These are phyloP conservation scores for Stereum hirsutum DNA, from an alignment of 1,284 basidiomycete species.

Conservation along the genomic window DNA sequence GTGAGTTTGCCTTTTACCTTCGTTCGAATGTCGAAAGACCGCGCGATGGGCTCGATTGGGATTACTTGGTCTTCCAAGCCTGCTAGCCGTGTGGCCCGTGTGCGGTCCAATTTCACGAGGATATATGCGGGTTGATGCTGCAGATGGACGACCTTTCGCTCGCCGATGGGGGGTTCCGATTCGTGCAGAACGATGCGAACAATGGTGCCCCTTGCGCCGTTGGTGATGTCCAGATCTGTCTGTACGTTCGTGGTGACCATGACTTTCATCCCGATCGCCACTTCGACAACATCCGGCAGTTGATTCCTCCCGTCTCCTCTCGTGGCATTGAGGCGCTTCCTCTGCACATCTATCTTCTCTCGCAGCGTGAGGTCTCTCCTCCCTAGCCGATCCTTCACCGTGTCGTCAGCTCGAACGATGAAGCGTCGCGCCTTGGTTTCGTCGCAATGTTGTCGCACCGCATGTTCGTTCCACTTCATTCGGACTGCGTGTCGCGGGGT, in stretches of 20 bases:
- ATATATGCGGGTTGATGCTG: constrained; percentile 21
- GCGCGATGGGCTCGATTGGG: constrained; percentile 14
- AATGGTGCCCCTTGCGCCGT: constrained; percentile 26
- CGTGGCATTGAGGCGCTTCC: constrained; percentile 3
- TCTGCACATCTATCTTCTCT: background rate
- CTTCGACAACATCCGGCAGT: constrained; percentile 6
- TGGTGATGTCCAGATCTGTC: background rate
- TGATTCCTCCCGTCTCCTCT: background rate
- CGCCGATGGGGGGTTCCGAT: constrained; percentile 9
- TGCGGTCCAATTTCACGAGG: constrained; percentile 22
- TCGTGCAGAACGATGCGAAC: constrained; percentile 22
- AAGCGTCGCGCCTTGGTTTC: constrained; percentile 9
- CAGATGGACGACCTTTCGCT: constrained; percentile 14
- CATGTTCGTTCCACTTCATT: constrained; percentile 21
- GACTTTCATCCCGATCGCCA: constrained; percentile 2
- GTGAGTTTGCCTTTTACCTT: background rate
- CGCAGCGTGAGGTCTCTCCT: constrained; percentile 6
- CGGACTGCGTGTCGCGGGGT: constrained; percentile 26
- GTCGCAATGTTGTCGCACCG: constrained; percentile 13
- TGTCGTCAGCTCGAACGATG: constrained; percentile 15
- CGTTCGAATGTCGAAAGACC: constrained; percentile 9
- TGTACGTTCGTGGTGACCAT: background rate
- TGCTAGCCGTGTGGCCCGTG: constrained; percentile 13
- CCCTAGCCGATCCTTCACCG: constrained; percentile 9
- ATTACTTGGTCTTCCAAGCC: constrained; percentile 18